These are phyloP conservation scores for Fusarium sp. DNA, from an alignment of 2,329 filamentous ascomycete species.

Conservation along the genomic window DNA sequence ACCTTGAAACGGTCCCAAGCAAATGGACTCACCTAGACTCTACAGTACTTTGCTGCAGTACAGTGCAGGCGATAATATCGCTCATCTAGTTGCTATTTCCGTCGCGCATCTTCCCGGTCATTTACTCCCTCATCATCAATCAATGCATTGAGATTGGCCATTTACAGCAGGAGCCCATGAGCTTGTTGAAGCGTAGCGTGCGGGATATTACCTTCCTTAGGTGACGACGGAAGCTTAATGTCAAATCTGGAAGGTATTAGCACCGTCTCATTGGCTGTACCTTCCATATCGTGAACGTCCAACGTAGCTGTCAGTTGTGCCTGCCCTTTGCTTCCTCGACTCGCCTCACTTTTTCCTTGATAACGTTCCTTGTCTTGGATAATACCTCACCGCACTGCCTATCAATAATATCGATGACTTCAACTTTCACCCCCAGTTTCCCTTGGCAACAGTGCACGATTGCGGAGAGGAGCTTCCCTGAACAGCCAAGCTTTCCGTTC, in stretches of 20 bases:
- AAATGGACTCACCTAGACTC: slow-evolving; percentile 36
- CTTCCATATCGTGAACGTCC: too few species aligned
- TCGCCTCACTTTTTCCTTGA: slow-evolving; percentile 17
- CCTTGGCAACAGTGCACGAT: slow-evolving; percentile 37
- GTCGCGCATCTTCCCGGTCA: too few species aligned
- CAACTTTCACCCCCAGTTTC: slow-evolving; percentile 21
- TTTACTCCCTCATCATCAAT: too few species aligned
- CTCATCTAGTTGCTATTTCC: slow-evolving; percentile 18
- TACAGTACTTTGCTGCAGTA: not conserved
- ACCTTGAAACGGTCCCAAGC: slow-evolving; percentile 34
- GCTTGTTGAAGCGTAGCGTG: too few species aligned
- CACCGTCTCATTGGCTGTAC: too few species aligned
- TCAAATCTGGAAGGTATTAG: slow-evolving; percentile 32
- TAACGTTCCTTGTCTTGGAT: slow-evolving; percentile 1
- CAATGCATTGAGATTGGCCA: too few species aligned
- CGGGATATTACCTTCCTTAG: slow-evolving; percentile 14
- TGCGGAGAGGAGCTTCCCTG: slow-evolving; percentile 24
- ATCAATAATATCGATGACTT: too few species aligned
- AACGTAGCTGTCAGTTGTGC: too few species aligned
- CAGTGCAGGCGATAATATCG: slow-evolving; percentile 22
- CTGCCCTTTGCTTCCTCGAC: too few species aligned
- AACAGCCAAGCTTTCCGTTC: too few species aligned
- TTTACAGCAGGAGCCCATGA: too few species aligned
- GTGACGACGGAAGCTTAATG: slow-evolving; percentile 31
- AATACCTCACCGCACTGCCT: slow-evolving; percentile 6